These are phyloP conservation scores for Mycosarcoma maydis DNA, from an alignment of 1,284 basidiomycete species.

Conservation along the genomic window DNA sequence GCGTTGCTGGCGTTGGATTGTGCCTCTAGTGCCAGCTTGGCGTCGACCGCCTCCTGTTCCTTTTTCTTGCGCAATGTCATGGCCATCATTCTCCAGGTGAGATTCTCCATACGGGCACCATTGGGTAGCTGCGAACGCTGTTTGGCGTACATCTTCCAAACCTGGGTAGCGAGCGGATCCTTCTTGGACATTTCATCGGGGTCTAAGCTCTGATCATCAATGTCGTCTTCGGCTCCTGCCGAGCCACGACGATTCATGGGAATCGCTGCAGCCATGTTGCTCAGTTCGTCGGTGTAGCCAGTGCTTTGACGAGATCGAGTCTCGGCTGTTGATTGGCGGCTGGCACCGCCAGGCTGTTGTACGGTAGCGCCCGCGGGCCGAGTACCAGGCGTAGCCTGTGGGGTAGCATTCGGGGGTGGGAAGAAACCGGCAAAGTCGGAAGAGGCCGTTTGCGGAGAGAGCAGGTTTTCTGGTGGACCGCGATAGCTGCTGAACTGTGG, in stretches of 20 bases:
- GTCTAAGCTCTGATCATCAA: conserved; percentile 43
- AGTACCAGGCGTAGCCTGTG: conserved; percentile 2
- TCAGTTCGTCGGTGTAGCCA: conserved; percentile 19
- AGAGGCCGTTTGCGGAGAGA: conserved; percentile 28
- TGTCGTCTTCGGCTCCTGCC: conserved; percentile 46
- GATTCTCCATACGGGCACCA: conserved; percentile 93
- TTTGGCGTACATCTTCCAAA: conserved; percentile 95
- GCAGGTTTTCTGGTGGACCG: conserved; percentile 15
- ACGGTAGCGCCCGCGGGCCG: background rate
- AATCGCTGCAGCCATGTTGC: conserved; percentile 7
- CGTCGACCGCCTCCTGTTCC: conserved; percentile 57
- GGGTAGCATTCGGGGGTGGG: background rate
- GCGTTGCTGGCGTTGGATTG: conserved; percentile 25
- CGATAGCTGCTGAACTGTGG: conserved; percentile 39
- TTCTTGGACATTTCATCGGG: conserved; percentile 70
- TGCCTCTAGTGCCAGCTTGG: conserved; percentile 25
- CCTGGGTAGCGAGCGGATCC: conserved; percentile 91
- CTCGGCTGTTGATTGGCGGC: conserved; percentile 16
- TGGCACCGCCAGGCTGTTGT: conserved; percentile 7
- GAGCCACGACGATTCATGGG: conserved; percentile 52
- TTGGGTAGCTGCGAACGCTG: conserved; percentile 87
- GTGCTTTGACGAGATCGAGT: conserved; percentile 35
- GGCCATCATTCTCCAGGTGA: conserved; percentile 99
- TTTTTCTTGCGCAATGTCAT: conserved; percentile 86
- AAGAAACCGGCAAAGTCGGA: conserved; percentile 36